These are phyloP conservation scores for Pyricularia sp. DNA, from an alignment of 2,329 filamentous ascomycete genomes.

Conservation along the genomic window DNA sequence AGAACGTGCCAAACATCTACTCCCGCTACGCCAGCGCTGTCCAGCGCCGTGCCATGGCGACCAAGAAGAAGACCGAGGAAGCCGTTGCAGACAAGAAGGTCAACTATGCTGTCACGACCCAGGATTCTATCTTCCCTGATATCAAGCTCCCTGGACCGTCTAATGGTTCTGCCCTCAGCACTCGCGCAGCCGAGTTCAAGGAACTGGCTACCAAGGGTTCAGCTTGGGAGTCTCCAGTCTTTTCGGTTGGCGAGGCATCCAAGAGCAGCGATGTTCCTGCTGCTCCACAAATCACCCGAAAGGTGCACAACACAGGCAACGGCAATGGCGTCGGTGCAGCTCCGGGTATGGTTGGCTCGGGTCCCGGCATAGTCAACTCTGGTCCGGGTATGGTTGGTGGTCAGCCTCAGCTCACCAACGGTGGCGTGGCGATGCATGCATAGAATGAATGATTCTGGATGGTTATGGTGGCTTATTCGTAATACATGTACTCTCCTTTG, in stretches of 20 bases:
- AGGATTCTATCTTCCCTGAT: constrained; percentile 83
- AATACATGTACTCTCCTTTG: not conserved
- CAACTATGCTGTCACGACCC: constrained; percentile 75
- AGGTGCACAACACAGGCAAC: constrained; percentile 23
- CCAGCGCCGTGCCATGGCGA: constrained; percentile 64
- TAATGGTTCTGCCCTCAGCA: constrained; percentile 56
- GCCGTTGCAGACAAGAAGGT: constrained; percentile 57
- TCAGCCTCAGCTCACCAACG: not conserved
- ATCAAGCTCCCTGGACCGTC: constrained; percentile 62
- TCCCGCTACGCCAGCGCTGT: constrained; percentile 69
- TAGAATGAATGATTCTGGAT: not conserved
- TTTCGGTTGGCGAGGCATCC: constrained; percentile 71
- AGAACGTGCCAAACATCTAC: constrained; percentile 75
- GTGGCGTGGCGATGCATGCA: not conserved
- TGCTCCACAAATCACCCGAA: constrained; percentile 40
- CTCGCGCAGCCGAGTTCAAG: constrained; percentile 90
- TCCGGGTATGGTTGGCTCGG: not conserved
- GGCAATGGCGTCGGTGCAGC: not conserved
- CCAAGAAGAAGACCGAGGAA: constrained; percentile 66
- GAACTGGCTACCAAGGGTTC: constrained; percentile 81
- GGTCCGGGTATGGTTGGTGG: not conserved
- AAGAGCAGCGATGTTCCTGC: constrained; percentile 63
- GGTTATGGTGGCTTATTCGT: not conserved
- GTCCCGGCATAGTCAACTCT: not conserved
- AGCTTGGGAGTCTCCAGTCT: constrained; percentile 90